Percentiles rank a stretch among this genome's conserved stretches.
These are phyloP conservation scores for Epichloe sylvatica DNA, from an alignment of 2,329 filamentous ascomycete species.

Conservation along the genomic window DNA sequence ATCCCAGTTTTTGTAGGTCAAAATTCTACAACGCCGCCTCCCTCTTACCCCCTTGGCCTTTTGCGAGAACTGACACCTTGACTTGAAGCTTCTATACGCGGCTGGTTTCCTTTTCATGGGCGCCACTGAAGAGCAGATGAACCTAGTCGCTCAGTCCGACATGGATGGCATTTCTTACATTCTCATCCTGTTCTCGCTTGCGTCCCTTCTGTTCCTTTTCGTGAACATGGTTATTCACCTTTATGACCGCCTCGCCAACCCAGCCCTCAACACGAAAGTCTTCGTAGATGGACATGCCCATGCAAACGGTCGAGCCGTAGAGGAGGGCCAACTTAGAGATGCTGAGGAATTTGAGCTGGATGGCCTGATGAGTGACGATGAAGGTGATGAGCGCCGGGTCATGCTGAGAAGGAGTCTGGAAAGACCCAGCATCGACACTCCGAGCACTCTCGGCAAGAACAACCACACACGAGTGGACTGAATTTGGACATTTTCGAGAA, in stretches of 20 bases:
- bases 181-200: slow-evolving; percentile 77
- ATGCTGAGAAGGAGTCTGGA: slow-evolving; percentile 21
- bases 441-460: slow-evolving; percentile 23
- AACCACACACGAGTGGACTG: slow-evolving; percentile 15
- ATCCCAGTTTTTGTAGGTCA: slow-evolving; percentile 42
- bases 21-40: not conserved
- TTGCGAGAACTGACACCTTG: not conserved
- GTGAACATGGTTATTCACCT: slow-evolving; percentile 73
- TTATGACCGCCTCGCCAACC: slow-evolving; percentile 51
- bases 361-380: slow-evolving; percentile 78
- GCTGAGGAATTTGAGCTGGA: slow-evolving; percentile 91
- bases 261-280: slow-evolving; percentile 21
- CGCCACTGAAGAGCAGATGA: slow-evolving; percentile 93
- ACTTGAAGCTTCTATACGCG: slow-evolving; percentile 63
- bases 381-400: slow-evolving; percentile 42
- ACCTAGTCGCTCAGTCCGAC: slow-evolving; percentile 54
- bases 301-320: slow-evolving; percentile 22
- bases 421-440: slow-evolving; percentile 28
- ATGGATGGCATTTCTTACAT: slow-evolving; percentile 88
- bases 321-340: slow-evolving; percentile 52
- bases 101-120: slow-evolving; percentile 96
- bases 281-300: slow-evolving; percentile 22
- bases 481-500: not conserved
- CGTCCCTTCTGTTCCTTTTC: slow-evolving; percentile 85
- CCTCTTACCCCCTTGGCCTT: not conserved